These are phyloP conservation scores for Colletotrichum sp. DNA, from an alignment of 2,329 filamentous ascomycete species.

Conservation along the genomic window DNA sequence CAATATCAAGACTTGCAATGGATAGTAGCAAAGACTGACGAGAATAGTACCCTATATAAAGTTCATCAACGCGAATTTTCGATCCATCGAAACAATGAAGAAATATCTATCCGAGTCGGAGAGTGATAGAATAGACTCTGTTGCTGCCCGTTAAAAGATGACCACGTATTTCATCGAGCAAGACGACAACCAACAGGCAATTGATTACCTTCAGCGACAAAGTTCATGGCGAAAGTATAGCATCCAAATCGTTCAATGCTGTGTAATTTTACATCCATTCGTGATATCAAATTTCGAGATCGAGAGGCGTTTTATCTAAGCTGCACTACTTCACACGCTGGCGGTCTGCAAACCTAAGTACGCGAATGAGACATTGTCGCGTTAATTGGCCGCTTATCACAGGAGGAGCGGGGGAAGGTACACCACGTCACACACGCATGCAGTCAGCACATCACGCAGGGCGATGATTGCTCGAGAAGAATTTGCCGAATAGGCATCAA, in stretches of 20 bases:
- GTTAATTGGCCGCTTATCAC: not conserved
- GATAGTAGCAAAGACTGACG: not conserved
- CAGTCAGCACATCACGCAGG: not conserved
- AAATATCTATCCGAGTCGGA: not conserved
- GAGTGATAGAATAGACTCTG: accelerated
- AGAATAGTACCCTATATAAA: not conserved
- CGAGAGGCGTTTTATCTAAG: accelerated
- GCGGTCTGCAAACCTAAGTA: not conserved
- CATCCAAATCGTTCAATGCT: not conserved
- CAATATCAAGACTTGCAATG: accelerated
- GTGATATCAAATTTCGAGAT: not conserved
- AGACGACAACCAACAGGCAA: not conserved
- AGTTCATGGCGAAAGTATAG: not conserved
- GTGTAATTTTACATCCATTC: not conserved
- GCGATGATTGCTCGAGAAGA: not conserved
- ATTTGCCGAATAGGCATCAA: not conserved
- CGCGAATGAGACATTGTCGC: not conserved
- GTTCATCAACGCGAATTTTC: not conserved
- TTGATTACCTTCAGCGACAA: not conserved
- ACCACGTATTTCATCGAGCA: not conserved
- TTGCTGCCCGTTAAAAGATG: not conserved
- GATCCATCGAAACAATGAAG: not conserved
- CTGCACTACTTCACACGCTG: not conserved
- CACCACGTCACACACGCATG: not conserved
- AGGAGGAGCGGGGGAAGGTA: not conserved